Conservation (phyloP, 2,329 filamentous ascomycete species). For the Eutypa lata region DNA sequence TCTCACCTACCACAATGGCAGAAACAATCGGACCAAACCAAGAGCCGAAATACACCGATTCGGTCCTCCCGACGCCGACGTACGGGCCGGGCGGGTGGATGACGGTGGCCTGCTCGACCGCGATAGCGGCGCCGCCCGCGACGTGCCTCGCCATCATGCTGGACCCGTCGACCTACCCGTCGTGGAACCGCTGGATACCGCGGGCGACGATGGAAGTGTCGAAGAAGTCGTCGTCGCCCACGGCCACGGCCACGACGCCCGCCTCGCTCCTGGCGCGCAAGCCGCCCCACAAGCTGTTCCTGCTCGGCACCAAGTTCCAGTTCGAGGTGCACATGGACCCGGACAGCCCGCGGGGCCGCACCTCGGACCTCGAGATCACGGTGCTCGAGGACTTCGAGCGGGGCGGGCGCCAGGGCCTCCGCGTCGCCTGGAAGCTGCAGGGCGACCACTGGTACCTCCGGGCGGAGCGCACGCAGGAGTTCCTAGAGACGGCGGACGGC, state of each 20-base stretch:
- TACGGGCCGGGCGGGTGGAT: slow-evolving; percentile 25
- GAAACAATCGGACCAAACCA: slow-evolving; percentile 13
- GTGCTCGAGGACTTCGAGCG: slow-evolving; percentile 31
- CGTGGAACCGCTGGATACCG: slow-evolving; percentile 35
- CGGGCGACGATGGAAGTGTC: slow-evolving; percentile 20
- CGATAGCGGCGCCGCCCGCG: slow-evolving; percentile 31
- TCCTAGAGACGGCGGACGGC: slow-evolving; percentile 28
- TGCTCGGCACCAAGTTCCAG: slow-evolving; percentile 28
- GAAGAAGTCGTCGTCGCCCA: slow-evolving; percentile 7
- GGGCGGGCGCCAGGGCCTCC: slow-evolving; percentile 28
- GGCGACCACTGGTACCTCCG: slow-evolving; percentile 32
- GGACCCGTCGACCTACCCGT: slow-evolving; percentile 27
- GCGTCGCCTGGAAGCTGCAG: slow-evolving; percentile 36
- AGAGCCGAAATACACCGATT: slow-evolving; percentile 7
- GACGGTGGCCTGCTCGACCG: slow-evolving; percentile 23
- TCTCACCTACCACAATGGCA: slow-evolving; percentile 1
- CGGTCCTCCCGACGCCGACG: slow-evolving; percentile 28
- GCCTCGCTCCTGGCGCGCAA: slow-evolving; percentile 7
- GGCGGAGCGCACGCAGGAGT: slow-evolving; percentile 42
- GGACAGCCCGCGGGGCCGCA: slow-evolving; percentile 6
- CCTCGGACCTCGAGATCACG: slow-evolving; percentile 24
- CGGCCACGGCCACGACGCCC: slow-evolving; percentile 11
- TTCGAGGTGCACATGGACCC: slow-evolving; percentile 33
- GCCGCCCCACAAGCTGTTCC: slow-evolving; percentile 20
- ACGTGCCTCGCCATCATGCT: slow-evolving; percentile 28